These are phyloP conservation scores for Debaryomyces tyrocola DNA, from an alignment of 805 yeast genomes.

Conservation along the genomic window DNA sequence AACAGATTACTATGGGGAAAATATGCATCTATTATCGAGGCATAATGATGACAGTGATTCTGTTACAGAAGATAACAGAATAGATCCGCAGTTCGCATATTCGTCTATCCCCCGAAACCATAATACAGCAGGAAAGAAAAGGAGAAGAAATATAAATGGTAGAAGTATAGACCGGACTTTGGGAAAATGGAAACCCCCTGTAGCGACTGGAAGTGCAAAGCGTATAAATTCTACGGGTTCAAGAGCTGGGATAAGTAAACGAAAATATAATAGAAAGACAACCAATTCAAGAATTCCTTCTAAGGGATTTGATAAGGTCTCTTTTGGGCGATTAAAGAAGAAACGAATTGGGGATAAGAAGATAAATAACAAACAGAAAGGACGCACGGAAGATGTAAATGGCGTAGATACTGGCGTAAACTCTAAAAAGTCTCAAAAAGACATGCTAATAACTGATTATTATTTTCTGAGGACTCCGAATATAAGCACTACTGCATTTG, in stretches of 20 bases:
- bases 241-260: no score
- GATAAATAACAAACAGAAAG: no score
- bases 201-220: not conserved
- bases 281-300: no score
- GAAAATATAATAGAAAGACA: no score
- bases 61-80: slow-evolving; percentile 14
- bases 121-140: not conserved
- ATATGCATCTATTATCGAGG: no score
- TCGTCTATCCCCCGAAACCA: not conserved
- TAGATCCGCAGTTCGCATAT: slow-evolving; percentile 18
- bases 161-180: not conserved
- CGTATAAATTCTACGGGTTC: not conserved
- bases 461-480: slow-evolving; percentile 26
- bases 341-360: no score
- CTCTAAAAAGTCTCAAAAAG: not conserved
- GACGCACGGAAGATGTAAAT: no score
- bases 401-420: no score
- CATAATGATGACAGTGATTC: slow-evolving; percentile 6
- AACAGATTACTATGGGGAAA: no score
- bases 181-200: no score
- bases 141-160: not conserved
- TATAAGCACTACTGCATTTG: slow-evolving; percentile 29
- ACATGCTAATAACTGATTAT: slow-evolving; percentile 4
- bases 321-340: no score
- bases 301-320: no score